Evolutionary conservation across 306 rosid genomes (phyloP), one percentile per base, ranked within the genome.

Genomic region (Hippophae gyantsensis): DNA sequence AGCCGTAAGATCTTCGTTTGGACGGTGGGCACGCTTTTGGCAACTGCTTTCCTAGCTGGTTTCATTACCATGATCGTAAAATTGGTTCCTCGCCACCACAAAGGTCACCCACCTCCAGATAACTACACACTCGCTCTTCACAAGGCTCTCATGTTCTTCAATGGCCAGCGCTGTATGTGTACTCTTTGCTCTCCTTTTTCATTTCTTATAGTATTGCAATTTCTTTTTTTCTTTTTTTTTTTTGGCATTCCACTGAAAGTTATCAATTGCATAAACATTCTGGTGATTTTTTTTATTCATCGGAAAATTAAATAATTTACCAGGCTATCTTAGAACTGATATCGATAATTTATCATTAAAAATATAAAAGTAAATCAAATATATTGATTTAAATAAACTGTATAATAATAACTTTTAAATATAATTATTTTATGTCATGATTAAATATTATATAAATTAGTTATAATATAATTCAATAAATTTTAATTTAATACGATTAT

Each of bases 141-240:
- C 56, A 93, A 93, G 69, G 93, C 99, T 7, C 97, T 93, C 14
- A 84, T 88, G 95, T 93, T 93, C 89, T 93, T 93, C 79, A 93
- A 93, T 57, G 97, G 86, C 6, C 99, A 92, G 63, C 70, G 56
- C 80, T 92, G 99, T 92, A 56, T 55, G 59, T 56, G 18, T 45
- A 50, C 32, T 18, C 13, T 47, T 54, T 11, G 12, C 42, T 13
- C 49, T 7, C 13, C 13, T 6, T 26, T 55, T 27, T 59, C 43
- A 41, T 43, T n/a, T 8, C 8, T 42, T 7, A 5, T 10, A 2
- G 42, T 14, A 43, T 38, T 8, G 32, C n/a, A 0, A 13, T 8
- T 18, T 8, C 13, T 4, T 59, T 1, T 53, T 49, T 18, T 68
- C 32, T 45, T 9, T 38, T 54, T 8, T 44, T 23, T 13, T 38